Base-by-base conservation (phyloP, 2,329 filamentous ascomycete genomes). In the Graphilbum ipis-grandicollis region DNA sequence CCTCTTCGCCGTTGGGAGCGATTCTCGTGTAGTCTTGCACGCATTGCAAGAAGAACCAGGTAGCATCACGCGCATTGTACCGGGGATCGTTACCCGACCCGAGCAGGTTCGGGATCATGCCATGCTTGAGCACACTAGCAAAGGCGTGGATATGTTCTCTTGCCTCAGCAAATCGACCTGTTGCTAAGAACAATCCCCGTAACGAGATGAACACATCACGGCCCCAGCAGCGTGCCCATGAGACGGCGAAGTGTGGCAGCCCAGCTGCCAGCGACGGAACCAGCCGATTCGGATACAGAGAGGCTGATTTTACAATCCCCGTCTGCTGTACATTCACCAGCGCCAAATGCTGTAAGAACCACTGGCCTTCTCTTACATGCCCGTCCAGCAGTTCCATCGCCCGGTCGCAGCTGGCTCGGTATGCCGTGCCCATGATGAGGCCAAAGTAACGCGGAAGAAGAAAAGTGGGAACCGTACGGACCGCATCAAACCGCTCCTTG, bases 221-320 rank as follows among this genome's bases (percentile, higher is more conserved):
- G 8, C 92, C 90, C 90, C 90, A 98, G 56, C 88, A 94, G 48
- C 90, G 73, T 35, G 88, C 86, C 86, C 90, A 98, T 48, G 85
- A 79, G 9, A 82, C 79, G 0, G 90, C 73, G 52, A 98, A 98
- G 56, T 98, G 90, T 26, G 90, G 90, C 33, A 98, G 62, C 14
- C 90, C 90, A 23, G 90, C 90, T 15, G 90, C 88, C 47, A 98
- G 66, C 34, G 80, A 88, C 2, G 88, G 83, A 1, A 93, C 85
- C 17, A 71, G 62, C 53, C 83, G 88, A 45, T 76, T 70, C 0
- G 90, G 88, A 68, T 84, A 94, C 10, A 98, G 61, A 1, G 88
- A 96, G 3, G 80, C 86, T 12, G 85, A 93, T 50, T 83, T 83
- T 48, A 93, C 82, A 42, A 80, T 75, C 6, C 90, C 88, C 9